Evolutionary conservation across 2,329 filamentous ascomycete genomes (phyloP), one percentile per base, ranked within the genome.

Genomic region (Trichoderma koningiopsis): DNA sequence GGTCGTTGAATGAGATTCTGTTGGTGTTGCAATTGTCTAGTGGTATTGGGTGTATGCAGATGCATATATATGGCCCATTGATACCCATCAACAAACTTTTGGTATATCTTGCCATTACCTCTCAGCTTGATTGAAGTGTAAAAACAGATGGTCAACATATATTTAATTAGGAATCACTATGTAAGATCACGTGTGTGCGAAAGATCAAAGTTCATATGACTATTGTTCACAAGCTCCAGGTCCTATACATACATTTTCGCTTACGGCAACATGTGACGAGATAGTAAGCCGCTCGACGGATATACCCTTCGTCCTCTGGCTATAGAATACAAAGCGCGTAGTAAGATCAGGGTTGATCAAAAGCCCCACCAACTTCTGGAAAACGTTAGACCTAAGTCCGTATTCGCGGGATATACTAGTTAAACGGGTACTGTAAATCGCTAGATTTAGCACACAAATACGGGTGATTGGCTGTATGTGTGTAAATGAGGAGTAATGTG

Each of bases 281-380:
- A n/a, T 43, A 3, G 16, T 10, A 8, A n/a, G n/a, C 19, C 40
- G 3, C n/a, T 43, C 3, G 19, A 40, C 2, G 6, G 16, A 43
- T 43, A 7, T 43, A 43, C 16, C 5, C 5, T 3, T 16, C 5
- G 16, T 2, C n/a, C 43, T 7, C 6, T 8, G 8, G 1, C 43
- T 22, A 49, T 3, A 13, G 7, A 22, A 8, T 49, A 49, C 2
- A 10, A 22, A 22, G 10, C 22, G 10, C 24, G 47, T 24, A 24
- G n/a, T 10, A 22, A 11, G 47, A 24, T 13, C 4, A 16, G 22
- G 47, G n/a, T 10, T 49, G 10, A 13, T 13, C 7, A 49, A 49
- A 52, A 2, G n/a, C 59, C 59, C 59, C 59, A 62, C 59, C 59
- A 52, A n/a, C 14, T 62, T 62, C 59, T 62, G 8, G n/a, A 62